Evolutionary conservation across 345 rosid genomes (phyloP), one percentile per base, ranked within the genome.

Genomic region (Ailanthus altissimus): DNA sequence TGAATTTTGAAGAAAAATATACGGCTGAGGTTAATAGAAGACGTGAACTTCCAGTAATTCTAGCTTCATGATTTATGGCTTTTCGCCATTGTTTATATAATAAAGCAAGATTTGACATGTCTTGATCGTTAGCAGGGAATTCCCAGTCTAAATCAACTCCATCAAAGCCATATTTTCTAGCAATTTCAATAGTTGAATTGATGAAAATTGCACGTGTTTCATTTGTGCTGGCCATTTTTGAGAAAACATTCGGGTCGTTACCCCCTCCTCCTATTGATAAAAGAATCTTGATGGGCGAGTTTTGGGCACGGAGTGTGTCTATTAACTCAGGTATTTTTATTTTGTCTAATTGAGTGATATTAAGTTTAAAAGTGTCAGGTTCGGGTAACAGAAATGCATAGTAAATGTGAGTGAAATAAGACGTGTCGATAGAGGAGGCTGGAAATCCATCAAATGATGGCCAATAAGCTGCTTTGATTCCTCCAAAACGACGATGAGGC

Each of bases 131-230:
- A 13, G 63, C 75, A 1, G 89, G 89, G 38, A 38, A 89, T 66
- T 87, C 92, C 88, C 88, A 89, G 43, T 89, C 88, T 2, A 87
- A 57, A 53, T 87, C 89, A 21, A 89, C 72, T 5, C 89, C 90
- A 43, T 85, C 85, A 12, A 85, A 85, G 0, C 79, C 77, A 20
- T 84, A 85, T 1, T 9, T 51, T 25, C 88, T 75, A 9, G 87
- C 89, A 1, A 83, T 38, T 67, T 82, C 78, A 10, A 89, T 85
- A 8, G 77, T 74, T 3, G 90, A 85, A 5, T 68, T 49, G 50
- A 85, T 84, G 73, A 89, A 85, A 5, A 54, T 26, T 12, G 67
- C 75, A 11, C 90, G 84, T 11, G 78, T 69, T 23, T 65, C 45
- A 8, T 36, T 14, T 32, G 54, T 38, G 7, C 76, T 54, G 0